Conservation (phyloP, 306 rosid species). For the Styphnolobium japonicum region DNA sequence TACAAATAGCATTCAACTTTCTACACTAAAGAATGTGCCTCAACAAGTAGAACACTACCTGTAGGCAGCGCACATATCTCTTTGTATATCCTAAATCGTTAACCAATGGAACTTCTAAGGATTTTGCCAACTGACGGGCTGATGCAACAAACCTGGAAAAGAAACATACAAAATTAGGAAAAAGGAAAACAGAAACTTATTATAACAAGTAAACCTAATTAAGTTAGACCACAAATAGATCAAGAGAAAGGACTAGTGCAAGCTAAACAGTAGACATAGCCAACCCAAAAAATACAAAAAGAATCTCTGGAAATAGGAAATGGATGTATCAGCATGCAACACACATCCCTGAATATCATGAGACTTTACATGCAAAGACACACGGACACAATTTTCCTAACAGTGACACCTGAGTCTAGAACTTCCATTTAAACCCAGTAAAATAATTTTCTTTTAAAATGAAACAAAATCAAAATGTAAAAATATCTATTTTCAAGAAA, state of each 20-base stretch:
- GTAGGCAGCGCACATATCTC: constrained; percentile 97
- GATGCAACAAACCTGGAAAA: constrained; percentile 84
- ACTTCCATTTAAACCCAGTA: neutral
- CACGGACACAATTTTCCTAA: constrained; percentile 3
- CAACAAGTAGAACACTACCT: constrained; percentile 52
- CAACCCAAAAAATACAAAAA: neutral
- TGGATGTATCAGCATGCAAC: neutral
- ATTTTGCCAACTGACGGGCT: constrained; percentile 91
- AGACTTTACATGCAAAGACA: neutral
- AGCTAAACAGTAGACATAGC: neutral
- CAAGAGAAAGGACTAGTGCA: neutral
- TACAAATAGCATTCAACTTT: neutral
- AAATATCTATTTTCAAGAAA: neutral
- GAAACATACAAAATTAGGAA: neutral
- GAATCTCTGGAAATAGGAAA: neutral
- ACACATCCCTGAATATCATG: neutral
- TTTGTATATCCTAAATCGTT: constrained; percentile 99
- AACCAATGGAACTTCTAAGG: constrained; percentile 97
- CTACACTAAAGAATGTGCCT: neutral
- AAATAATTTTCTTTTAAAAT: neutral
- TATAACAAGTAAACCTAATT: neutral
- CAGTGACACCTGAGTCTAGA: neutral
- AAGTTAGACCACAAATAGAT: constrained; percentile 5
- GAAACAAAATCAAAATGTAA: neutral
- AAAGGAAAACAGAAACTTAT: neutral